These are phyloP conservation scores for Mortierella sp. DNA, from an alignment of 371 early-diverging fungal species.

Conservation along the genomic window DNA sequence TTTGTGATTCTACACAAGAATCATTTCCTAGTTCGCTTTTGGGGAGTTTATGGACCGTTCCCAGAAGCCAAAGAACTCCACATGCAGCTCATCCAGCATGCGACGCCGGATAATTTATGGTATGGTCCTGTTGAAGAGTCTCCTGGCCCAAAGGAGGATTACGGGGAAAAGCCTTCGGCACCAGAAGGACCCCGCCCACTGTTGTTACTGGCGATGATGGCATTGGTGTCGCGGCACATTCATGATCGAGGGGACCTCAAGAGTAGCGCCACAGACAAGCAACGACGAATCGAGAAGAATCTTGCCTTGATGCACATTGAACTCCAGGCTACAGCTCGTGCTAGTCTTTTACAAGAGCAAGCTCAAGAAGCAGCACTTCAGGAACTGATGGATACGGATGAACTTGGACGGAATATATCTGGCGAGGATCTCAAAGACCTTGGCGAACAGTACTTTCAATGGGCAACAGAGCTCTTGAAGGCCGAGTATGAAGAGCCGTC, in stretches of 20 bases:
- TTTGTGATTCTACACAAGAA: conserved; percentile 48
- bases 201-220: conserved; percentile 41
- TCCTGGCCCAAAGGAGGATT: not conserved
- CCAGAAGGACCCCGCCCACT: conserved; percentile 6
- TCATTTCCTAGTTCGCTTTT: conserved; percentile 42
- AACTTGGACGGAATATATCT: conserved; percentile 2
- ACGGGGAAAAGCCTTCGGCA: not conserved
- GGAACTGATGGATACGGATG: conserved; percentile 43
- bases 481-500: conserved; percentile 40
- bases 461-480: conserved; percentile 44
- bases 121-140: conserved; percentile 3
- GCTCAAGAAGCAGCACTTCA: conserved; percentile 16
- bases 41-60: conserved; percentile 38
- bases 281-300: conserved; percentile 22
- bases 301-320: conserved; percentile 12
- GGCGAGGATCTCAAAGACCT: conserved; percentile 33
- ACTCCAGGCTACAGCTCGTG: not conserved
- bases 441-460: conserved; percentile 50
- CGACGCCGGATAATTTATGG: conserved; percentile 13
- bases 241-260: conserved; percentile 28
- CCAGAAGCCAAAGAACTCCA: conserved; percentile 44
- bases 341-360: conserved; percentile 4
- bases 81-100: conserved; percentile 10
- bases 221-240: conserved; percentile 42
- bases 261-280: conserved; percentile 24